Base-by-base conservation (phyloP, 768 basidiomycete species). In the Cantharellus anzutake region DNA sequence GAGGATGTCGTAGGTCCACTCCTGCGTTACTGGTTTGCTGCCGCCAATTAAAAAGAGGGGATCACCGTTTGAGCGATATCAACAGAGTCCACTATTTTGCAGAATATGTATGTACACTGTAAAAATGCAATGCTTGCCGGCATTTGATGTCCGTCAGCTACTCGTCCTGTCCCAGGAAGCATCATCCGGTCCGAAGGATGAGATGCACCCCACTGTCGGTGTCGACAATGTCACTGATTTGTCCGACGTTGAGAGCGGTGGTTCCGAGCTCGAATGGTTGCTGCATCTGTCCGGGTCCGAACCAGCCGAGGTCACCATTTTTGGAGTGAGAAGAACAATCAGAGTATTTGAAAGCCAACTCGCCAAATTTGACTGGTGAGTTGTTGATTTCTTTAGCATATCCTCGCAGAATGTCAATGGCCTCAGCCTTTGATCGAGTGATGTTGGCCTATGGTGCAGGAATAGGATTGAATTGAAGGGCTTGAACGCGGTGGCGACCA, bases 141-240 rank as follows among this genome's bases (percentile, higher is more conserved):
- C 20, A 29, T 29, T 29, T 29, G 20, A 29, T 29, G 20, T 29
- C 20, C 20, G 20, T 29, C 20, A 29, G 20, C 20, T 29, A 29
- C 20, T 29, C 20, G 20, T 29, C 20, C 20, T 29, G 20, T 29
- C 20, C 20, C 20, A 7, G 40, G 35, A 5, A 57, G 14, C 16
- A 16, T 79, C 72, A 89, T 16, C 73, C 88, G 58, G 88, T 92
- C 67, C 96, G 79, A 71, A 94, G 73, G 67, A 99, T 86, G 64
- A 98, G 67, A 70, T 99, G 96, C 29, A 97, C 90, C 20, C 96
- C 96, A 65, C 90, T 93, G 64, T 98, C 93, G 52, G 94, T 86
- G 66, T 79, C 80, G 67, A 97, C 79, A 52, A 91, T 73, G 38
- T 80, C 83, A 70, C 86, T 89, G 68, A 92, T 82, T 71, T 86